A percentile compares a stretch with the other conserved stretches of the same genome.
These are phyloP conservation scores for Lachancea meyersii DNA, from an alignment of 805 yeast species.

Conservation along the genomic window DNA sequence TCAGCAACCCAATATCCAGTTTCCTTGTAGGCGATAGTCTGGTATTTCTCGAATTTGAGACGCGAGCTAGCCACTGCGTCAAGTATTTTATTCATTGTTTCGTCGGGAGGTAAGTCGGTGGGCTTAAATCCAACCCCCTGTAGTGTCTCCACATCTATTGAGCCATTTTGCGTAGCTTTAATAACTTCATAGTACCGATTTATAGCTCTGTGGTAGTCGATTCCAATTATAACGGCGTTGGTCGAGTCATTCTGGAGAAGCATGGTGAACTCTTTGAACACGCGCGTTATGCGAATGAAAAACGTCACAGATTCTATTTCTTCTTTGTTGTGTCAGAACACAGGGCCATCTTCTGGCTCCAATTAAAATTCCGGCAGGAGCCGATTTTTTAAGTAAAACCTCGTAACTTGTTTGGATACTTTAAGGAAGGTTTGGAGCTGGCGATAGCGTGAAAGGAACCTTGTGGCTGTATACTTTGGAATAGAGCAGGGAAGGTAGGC, in stretches of 20 bases:
- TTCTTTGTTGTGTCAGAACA: conserved; percentile 9
- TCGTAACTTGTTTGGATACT: conserved; percentile 2
- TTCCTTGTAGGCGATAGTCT: not conserved
- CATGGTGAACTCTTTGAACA: conserved; percentile 12
- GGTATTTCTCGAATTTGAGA: conserved; percentile 7
- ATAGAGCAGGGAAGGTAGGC: conserved; percentile 6
- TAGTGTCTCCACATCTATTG: conserved; percentile 4
- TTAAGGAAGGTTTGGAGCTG: conserved; percentile 9
- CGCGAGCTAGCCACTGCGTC: conserved; percentile 7
- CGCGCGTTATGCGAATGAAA: conserved; percentile 11
- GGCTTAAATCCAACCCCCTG: conserved; percentile 7
- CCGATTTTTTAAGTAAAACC: not conserved
- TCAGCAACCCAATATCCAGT: conserved; percentile 4
- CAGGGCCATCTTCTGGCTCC: conserved; percentile 8
- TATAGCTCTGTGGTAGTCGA: conserved; percentile 10
- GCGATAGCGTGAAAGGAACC: conserved; percentile 12
- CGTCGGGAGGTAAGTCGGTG: conserved; percentile 8
- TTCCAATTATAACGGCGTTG: conserved; percentile 8
- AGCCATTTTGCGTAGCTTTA: conserved; percentile 6
- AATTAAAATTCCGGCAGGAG: conserved; percentile 6
- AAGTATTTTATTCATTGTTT: not conserved
- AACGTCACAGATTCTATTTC: conserved; percentile 7
- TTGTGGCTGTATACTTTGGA: conserved; percentile 7
- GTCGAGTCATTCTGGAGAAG: conserved; percentile 11
- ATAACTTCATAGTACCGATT: conserved; percentile 8